Conservation (phyloP, 2,329 filamentous ascomycete genomes). For the Trichophyton verrucosum region DNA sequence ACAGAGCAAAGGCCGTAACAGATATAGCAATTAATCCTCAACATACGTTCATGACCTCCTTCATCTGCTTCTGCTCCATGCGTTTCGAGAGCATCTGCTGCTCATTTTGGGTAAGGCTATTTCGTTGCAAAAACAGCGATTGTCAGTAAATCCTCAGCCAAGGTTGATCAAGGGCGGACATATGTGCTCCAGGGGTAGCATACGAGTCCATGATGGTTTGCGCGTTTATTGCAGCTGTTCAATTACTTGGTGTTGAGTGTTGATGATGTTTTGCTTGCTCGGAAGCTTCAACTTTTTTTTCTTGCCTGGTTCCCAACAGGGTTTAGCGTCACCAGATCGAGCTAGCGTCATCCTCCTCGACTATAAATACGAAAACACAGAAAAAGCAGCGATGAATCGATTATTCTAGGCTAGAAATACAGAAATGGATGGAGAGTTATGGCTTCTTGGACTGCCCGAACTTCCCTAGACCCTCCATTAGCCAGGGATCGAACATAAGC, state of each 20-base stretch:
- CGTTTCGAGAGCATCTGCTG: constrained; percentile 86
- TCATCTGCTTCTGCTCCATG: constrained; percentile 97
- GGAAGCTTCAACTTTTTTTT: background rate
- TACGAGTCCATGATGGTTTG: constrained; percentile 28
- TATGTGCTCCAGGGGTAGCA: constrained; percentile 4
- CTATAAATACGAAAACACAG: too few relatives aligned
- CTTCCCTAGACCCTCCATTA: constrained; percentile 9
- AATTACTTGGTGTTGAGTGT: background rate
- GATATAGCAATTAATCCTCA: background rate
- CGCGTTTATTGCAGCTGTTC: background rate
- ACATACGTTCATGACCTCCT: constrained; percentile 94
- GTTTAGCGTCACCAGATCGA: background rate
- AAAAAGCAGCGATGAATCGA: background rate
- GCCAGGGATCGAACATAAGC: constrained; percentile 12
- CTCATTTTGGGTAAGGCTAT: constrained; percentile 61
- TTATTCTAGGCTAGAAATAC: background rate
- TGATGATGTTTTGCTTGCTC: background rate
- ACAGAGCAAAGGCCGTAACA: background rate
- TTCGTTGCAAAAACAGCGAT: background rate
- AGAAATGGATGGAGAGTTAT: background rate
- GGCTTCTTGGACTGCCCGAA: background rate
- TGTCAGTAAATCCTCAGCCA: background rate
- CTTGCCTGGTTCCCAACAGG: background rate
- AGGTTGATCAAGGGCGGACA: background rate
- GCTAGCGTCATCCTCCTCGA: background rate